Percentiles rank a stretch among this genome's conserved stretches.
These are phyloP conservation scores for Pisolithus marmoratus DNA, from an alignment of 768 basidiomycete species.

Conservation along the genomic window DNA sequence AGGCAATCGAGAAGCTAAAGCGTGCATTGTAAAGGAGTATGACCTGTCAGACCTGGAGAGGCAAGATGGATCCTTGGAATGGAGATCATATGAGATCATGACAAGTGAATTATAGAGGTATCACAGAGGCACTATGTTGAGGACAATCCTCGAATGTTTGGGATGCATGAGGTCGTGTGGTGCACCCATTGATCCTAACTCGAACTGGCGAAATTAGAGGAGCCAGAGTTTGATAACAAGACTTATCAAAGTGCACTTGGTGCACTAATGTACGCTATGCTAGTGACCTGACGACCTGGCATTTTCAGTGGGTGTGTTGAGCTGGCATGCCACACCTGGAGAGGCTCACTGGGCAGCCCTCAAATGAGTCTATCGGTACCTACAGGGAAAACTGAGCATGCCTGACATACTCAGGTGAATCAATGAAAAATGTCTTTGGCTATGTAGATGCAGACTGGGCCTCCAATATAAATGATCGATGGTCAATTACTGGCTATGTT, in stretches of 20 bases:
- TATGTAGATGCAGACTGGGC: background rate
- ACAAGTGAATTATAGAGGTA: background rate
- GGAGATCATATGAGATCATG: background rate
- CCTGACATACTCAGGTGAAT: background rate
- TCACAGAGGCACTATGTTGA: background rate
- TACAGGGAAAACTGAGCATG: background rate
- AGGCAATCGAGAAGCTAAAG: too few relatives aligned
- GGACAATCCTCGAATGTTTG: background rate
- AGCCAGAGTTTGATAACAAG: background rate
- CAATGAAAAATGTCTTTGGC: background rate
- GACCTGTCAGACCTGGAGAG: background rate
- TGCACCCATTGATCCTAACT: background rate
- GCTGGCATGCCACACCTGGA: background rate
- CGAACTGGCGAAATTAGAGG: background rate
- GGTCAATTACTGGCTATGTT: too few relatives aligned
- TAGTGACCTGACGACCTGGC: background rate
- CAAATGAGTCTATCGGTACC: background rate
- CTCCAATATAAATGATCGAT: background rate
- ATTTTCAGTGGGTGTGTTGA: background rate
- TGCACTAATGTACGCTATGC: background rate
- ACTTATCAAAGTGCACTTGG: background rate
- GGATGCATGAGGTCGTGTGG: background rate
- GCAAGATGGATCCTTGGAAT: background rate
- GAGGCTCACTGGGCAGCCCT: background rate
- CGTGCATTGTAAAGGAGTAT: too few relatives aligned